A percentile compares a stretch with the other conserved stretches of the same genome.
phyloP scores from a whole-genome alignment of 441 rosid species.

The Theobroma grandiflorum region DNA sequence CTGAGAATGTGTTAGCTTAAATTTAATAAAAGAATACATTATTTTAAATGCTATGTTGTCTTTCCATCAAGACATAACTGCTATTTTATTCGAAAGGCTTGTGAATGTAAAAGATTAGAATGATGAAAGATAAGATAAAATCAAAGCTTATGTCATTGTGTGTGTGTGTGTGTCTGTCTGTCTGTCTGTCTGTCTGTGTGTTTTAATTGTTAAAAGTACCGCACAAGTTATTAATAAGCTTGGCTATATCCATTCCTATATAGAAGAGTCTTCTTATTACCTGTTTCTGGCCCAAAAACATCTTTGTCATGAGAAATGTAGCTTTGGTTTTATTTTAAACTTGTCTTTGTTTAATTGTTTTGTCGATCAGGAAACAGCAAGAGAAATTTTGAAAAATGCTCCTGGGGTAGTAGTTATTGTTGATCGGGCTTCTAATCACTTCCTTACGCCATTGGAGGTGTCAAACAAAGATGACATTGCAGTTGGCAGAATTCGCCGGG shows the following conservation, averaged over 20 bases:
- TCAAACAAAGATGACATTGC: slow-evolving; percentile 94
- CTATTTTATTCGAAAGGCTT: neutral
- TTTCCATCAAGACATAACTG: neutral
- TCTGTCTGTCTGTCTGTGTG: too few species aligned
- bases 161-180: too few species aligned
- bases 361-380: slow-evolving; percentile 68
- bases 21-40: neutral
- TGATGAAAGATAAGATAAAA: neutral
- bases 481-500: slow-evolving; percentile 88
- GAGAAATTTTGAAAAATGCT: slow-evolving; percentile 75
- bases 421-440: slow-evolving; percentile 75
- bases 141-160: too few species aligned
- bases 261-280: neutral
- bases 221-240: neutral
- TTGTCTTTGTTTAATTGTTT: neutral
- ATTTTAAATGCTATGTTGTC: neutral
- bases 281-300: slow-evolving; percentile 6
- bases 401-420: slow-evolving; percentile 85
- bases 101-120: neutral
- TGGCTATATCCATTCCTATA: neutral
- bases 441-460: slow-evolving; percentile 91
- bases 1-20: neutral
- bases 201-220: too few species aligned
- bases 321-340: neutral
- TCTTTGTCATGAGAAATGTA: neutral